Base-by-base conservation (phyloP, 441 rosid genomes). In the Geranium incanum region DNA sequence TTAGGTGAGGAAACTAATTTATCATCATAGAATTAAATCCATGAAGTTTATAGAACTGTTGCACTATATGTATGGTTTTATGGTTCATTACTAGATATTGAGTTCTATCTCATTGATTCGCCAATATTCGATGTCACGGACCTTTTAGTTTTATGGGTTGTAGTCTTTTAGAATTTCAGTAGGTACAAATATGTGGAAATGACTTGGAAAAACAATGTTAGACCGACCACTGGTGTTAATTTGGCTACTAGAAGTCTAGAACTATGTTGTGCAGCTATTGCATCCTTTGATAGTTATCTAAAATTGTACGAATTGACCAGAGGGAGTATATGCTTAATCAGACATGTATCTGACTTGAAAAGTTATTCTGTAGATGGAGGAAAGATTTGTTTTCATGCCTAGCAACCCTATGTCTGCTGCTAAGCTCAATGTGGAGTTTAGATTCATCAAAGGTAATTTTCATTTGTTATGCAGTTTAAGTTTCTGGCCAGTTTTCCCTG, bases 391-490 rank as follows among this genome's bases (percentile, higher is more conserved):
- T 48, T 91, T 91, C 79, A 75, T 74, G 65, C 93, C 98, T 33
- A 78, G 75, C 70, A 83, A 86, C 71, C 93, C 89, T 3, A 86
- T 82, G 75, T 90, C 93, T n/a, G 84, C 88, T 57, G 71, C 88
- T 1, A 88, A 85, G 85, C 89, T 91, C 68, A 86, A 84, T 76
- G 84, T 91, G 75, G 86, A 77, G 69, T 87, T 92, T 59, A 84
- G 74, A 70, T 82, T 72, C 82, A 78, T 93, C 70, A 86, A 85
- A 85, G 87, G 98, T 93, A 80, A 71, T 15, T 39, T 7, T 67
- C 28, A 36, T 72, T 55, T 15, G 11, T 43, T 21, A 0, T 16
- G 19, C 36, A n/a, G 48, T n/a, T 38, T 68, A 52, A 21, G 62
- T 16, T 19, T 16, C 64, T 59, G 64, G 28, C 21, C 23, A 59